Conservation (phyloP, 2,329 filamentous ascomycete species). For the Alternaria angustiovoidea region DNA sequence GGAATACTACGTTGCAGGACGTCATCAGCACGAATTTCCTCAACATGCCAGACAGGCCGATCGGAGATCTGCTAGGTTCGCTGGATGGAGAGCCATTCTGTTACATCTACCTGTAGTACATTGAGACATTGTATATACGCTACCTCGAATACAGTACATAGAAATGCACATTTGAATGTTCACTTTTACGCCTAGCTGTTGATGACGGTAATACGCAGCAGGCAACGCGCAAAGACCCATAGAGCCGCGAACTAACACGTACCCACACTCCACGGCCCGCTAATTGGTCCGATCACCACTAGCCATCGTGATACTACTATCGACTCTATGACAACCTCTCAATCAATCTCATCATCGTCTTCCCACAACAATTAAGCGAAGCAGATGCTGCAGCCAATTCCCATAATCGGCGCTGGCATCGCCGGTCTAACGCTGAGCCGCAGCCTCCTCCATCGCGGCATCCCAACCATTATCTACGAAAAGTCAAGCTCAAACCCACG, state of each 20-base stretch:
- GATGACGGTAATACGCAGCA: neutral
- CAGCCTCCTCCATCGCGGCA: slow-evolving; percentile 44
- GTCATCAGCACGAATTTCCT: slow-evolving; percentile 50
- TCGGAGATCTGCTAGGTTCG: slow-evolving; percentile 52
- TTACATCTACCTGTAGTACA: slow-evolving; percentile 52
- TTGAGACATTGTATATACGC: neutral
- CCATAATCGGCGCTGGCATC: slow-evolving; percentile 57
- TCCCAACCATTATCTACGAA: slow-evolving; percentile 47
- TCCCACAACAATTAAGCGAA: neutral
- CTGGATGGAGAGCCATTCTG: slow-evolving; percentile 54
- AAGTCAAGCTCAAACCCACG: slow-evolving; percentile 33
- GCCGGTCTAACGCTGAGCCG: slow-evolving; percentile 54
- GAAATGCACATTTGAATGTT: neutral
- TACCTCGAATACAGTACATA: neutral
- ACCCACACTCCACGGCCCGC: neutral
- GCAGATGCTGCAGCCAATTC: slow-evolving; percentile 12
- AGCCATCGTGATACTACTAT: neutral
- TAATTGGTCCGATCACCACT: neutral
- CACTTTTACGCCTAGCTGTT: neutral
- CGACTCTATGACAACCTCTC: neutral
- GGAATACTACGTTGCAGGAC: slow-evolving; percentile 57
- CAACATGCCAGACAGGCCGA: slow-evolving; percentile 37
- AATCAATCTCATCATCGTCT: neutral
- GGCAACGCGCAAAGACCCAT: neutral
- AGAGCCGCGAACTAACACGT: no score